Conservation (phyloP, 2,329 filamentous ascomycete species). For the Cercospora berteroae region DNA sequence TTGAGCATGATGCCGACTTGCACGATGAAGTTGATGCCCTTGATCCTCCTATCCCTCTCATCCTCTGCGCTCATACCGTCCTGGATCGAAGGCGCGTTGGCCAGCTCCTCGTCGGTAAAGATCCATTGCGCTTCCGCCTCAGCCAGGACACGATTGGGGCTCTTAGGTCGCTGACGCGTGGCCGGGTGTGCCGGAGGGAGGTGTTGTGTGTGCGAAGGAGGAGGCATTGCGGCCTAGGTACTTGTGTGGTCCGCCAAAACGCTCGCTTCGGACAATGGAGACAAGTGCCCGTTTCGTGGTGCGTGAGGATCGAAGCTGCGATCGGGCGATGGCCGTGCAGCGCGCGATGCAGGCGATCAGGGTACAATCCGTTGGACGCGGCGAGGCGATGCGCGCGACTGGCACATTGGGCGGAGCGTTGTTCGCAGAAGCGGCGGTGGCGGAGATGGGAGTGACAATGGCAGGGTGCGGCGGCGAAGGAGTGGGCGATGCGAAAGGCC, state of each 20-base stretch:
- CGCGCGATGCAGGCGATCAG: neutral
- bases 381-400: neutral
- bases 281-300: neutral
- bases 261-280: neutral
- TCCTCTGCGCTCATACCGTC: slow-evolving; percentile 75
- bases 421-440: neutral
- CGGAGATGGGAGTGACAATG: neutral
- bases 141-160: slow-evolving; percentile 48
- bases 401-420: neutral
- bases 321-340: slow-evolving; percentile 4
- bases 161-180: slow-evolving; percentile 37
- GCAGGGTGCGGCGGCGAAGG: neutral
- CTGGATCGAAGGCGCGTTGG: slow-evolving; percentile 77
- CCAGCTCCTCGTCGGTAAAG: slow-evolving; percentile 79
- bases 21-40: slow-evolving; percentile 94
- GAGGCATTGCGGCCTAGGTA: slow-evolving; percentile 17
- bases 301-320: neutral
- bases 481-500: neutral
- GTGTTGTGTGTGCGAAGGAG: slow-evolving; percentile 22
- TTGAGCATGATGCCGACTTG: slow-evolving; percentile 92
- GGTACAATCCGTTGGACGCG: slow-evolving; percentile 1
- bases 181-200: slow-evolving; percentile 44
- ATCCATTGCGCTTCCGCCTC: slow-evolving; percentile 75
- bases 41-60: slow-evolving; percentile 77
- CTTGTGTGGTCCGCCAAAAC: slow-evolving; percentile 1